These are phyloP conservation scores for Trifolium dubium DNA, from an alignment of 306 rosid species.

Conservation along the genomic window DNA sequence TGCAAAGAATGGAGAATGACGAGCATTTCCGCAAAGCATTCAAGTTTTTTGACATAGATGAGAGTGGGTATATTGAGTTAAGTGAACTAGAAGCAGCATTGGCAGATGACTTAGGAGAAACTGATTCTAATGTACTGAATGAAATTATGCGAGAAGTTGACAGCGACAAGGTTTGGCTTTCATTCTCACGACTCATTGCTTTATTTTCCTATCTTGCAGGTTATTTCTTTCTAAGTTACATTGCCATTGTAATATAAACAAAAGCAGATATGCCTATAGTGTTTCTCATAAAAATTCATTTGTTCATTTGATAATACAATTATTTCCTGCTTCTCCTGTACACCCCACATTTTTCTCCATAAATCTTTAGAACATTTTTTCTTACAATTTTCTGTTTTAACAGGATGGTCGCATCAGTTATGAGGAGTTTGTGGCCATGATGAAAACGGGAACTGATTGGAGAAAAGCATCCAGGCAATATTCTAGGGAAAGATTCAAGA, in stretches of 20 bases:
- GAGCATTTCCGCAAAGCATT: conserved; percentile 93
- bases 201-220: conserved; percentile 10
- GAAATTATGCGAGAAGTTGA: conserved; percentile 98
- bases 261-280: conserved; percentile 27
- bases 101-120: conserved; percentile 79
- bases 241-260: conserved; percentile 6
- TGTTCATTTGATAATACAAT: neutral
- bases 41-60: conserved; percentile 84
- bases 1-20: conserved; percentile 97
- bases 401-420: conserved; percentile 92
- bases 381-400: neutral
- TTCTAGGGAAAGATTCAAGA: conserved; percentile 98
- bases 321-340: neutral
- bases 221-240: conserved; percentile 11
- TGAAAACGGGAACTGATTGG: conserved; percentile 99
- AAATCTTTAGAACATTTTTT: neutral
- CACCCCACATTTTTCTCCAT: neutral
- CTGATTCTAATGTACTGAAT: conserved; percentile 69
- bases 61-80: conserved; percentile 85
- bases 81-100: conserved; percentile 78
- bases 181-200: conserved; percentile 31
- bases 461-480: conserved; percentile 98
- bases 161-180: conserved; percentile 85
- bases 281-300: conserved; percentile 3
- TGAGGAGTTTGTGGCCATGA: conserved; percentile 97